Evolutionary conservation across 371 early-diverging fungal species (phyloP), one percentile per base, ranked within the genome.

Genomic region (Mucor indicus): DNA sequence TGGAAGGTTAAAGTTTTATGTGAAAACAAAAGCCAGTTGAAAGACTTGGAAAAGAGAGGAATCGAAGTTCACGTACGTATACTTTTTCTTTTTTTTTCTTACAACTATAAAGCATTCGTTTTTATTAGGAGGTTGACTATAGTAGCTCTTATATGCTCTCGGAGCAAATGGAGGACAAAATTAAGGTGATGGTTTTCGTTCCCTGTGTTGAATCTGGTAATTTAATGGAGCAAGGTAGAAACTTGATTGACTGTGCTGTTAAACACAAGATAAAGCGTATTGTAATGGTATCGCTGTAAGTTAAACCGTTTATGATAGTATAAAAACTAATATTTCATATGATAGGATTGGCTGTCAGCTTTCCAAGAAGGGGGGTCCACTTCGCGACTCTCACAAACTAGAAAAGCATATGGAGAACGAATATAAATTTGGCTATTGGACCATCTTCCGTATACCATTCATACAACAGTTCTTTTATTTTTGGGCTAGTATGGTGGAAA

Each of bases 401-500:
- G 57, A 57, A 20, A 24, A 47, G 0, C 23, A 51, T 29, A 17
- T 51, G 30, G 41, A 27, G 8, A 17, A 37, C 1, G 5, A 17
- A 9, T 31, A 37, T 38, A 37, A 29, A 16, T 50, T 47, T 25
- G 52, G 52, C 4, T 35, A 25, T 9, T 51, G 48, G 48, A 16
- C 35, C 11, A 29, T 57, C 17, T 47, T 42, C 20, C 40, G 57
- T n/a, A 19, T 57, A 17, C 48, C 52, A 0, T 49, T 64, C 23
- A 44, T 64, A 29, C 59, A 64, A 21, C 64, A 64, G 21, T 51
- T 43, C 23, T 22, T 58, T 44, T 46, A 55, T 33, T 52, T 64
- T 25, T 64, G 58, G 59, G 23, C 40, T 3, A 47, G 35, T 2
- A 58, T 58, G 59, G 38, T 64, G 24, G 58, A 58, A 46, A 43